Conservation (phyloP, 2,329 filamentous ascomycete species). For the Pseudogymnoascus sp. region DNA sequence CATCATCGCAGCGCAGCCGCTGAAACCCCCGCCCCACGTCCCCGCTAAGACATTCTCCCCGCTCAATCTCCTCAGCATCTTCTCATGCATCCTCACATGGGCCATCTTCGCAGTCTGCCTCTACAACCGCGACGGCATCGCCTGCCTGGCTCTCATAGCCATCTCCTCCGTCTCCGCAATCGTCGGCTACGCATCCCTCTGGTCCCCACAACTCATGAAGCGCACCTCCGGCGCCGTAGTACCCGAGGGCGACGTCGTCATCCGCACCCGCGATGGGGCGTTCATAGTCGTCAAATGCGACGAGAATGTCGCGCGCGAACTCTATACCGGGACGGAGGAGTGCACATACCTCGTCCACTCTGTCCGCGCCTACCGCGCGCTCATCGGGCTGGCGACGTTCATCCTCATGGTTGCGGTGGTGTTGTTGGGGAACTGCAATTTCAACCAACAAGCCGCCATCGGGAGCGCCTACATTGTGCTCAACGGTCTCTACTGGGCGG, state of each 20-base stretch:
- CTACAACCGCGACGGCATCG: slow-evolving; percentile 40
- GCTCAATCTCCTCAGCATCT: slow-evolving; percentile 42
- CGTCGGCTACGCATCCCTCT: slow-evolving; percentile 48
- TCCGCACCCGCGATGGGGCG: slow-evolving; percentile 50
- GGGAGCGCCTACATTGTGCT: slow-evolving; percentile 48
- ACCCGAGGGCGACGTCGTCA: slow-evolving; percentile 50
- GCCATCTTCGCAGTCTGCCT: slow-evolving; percentile 38
- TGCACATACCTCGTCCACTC: slow-evolving; percentile 45
- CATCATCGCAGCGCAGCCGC: not conserved
- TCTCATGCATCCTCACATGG: slow-evolving; percentile 42
- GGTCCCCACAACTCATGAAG: slow-evolving; percentile 46
- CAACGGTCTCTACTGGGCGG: slow-evolving; percentile 49
- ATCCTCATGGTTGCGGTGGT: slow-evolving; percentile 54
- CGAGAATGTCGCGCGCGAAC: slow-evolving; percentile 52
- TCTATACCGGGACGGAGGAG: slow-evolving; percentile 52
- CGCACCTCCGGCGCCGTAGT: slow-evolving; percentile 36
- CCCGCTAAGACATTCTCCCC: slow-evolving; percentile 42
- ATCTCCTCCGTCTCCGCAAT: slow-evolving; percentile 46
- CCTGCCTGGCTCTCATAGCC: slow-evolving; percentile 41
- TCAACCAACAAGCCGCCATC: slow-evolving; percentile 50
- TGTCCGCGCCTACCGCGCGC: slow-evolving; percentile 36
- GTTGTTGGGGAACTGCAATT: slow-evolving; percentile 52
- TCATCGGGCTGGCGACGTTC: slow-evolving; percentile 50
- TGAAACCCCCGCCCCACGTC: slow-evolving; percentile 36
- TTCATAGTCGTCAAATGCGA: slow-evolving; percentile 49